Evolutionary conservation across 148 eudicot species (phyloP), one percentile per base, ranked within the genome.

Genomic region (Persicaria maculosa): DNA sequence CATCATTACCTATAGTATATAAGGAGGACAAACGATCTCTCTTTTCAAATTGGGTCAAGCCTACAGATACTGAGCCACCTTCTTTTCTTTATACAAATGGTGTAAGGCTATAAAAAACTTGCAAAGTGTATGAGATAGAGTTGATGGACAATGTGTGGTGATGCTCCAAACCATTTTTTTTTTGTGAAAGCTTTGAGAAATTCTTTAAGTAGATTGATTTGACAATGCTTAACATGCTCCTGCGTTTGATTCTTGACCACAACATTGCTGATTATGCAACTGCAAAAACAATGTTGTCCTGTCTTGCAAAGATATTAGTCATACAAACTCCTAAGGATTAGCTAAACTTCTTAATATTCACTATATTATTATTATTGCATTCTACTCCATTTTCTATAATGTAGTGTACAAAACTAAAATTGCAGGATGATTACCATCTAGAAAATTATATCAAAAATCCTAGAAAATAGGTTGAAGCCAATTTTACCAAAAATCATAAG

Each of bases 41-140:
- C 55, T 95, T 95, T 77, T 97, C 99, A 0, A 95, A 92, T 76
- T 95, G 99, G 99, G 95, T 95, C 68, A 95, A 95, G 81, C 99
- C 99, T 72, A 97, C 99, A 44, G 99, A 95, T 84, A 92, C 99
- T n/a, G 99, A 95, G 86, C 99, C 99, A 44, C 99, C 99, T 40
- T 97, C 99, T 6, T 86, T 95, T 10, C 76, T 96, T 75, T 92
- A 43, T 96, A 96, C 80, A 96, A 96, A 77, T 96, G 99, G 99
- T 96, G 99, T 77, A 97, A 96, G 79, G 99, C 97, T 10, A 96
- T 96, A 58, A 92, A 96, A 80, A 96, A 96, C 84, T 81, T 96
- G 78, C 99, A 92, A 77, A 77, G 84, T 71, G 25, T 96, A 80
- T 96, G 99, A 97, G 99, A 96, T 83, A 96, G 97, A 45, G 76